Conservation (phyloP, 2,329 filamentous ascomycete genomes). For the Hypoxylon sp. region DNA sequence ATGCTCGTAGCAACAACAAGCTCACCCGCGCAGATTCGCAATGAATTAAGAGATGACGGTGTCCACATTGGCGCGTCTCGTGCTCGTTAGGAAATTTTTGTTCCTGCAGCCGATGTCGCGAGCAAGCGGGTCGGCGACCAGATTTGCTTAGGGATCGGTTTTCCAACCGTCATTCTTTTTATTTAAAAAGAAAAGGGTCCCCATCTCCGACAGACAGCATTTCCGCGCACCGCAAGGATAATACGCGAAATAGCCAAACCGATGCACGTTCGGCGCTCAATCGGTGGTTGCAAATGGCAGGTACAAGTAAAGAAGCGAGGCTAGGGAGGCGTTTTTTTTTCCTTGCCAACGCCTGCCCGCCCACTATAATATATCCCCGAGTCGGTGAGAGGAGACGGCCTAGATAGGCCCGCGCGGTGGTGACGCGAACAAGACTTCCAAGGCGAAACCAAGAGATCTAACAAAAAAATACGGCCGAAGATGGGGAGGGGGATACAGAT, state of each 20-base stretch:
- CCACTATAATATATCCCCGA: slow-evolving; percentile 13
- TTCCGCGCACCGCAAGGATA: slow-evolving; percentile 9
- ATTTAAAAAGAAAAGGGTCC: slow-evolving; percentile 22
- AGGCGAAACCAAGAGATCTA: slow-evolving; percentile 34
- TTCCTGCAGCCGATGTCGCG: slow-evolving; percentile 47
- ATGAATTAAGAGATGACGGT: slow-evolving; percentile 14
- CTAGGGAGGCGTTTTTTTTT: neutral
- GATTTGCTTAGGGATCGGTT: neutral
- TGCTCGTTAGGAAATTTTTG: slow-evolving; percentile 23
- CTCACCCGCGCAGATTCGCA: slow-evolving; percentile 19
- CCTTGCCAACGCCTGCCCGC: slow-evolving; percentile 5
- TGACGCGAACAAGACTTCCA: slow-evolving; percentile 25
- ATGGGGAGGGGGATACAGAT: slow-evolving; percentile 26
- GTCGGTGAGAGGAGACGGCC: slow-evolving; percentile 26
- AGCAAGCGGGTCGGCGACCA: slow-evolving; percentile 34
- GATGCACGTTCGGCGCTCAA: slow-evolving; percentile 21
- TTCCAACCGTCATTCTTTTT: slow-evolving; percentile 4
- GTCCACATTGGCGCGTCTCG: slow-evolving; percentile 30
- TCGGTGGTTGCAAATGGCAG: slow-evolving; percentile 35
- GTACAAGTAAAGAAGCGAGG: slow-evolving; percentile 10
- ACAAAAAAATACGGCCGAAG: slow-evolving; percentile 30
- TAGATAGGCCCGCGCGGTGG: slow-evolving; percentile 10
- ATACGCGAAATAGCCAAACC: slow-evolving; percentile 18
- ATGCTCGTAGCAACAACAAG: slow-evolving; percentile 5
- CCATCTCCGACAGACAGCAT: neutral